phyloP scores from a whole-genome alignment of 2,329 filamentous ascomycete species.

The Geosmithia putterillii region DNA sequence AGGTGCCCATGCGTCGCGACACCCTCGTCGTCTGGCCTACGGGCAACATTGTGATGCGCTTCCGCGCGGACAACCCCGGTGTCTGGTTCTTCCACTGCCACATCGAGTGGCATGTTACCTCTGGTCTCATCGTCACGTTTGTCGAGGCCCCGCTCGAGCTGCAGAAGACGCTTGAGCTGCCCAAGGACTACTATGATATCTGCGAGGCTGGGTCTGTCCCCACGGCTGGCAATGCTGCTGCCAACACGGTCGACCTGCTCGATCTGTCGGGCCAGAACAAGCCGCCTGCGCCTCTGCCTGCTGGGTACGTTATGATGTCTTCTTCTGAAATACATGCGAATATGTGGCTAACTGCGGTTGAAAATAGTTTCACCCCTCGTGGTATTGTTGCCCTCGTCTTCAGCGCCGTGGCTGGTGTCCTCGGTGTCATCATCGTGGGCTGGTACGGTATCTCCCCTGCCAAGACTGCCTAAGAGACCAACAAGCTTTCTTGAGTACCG shows the following conservation, averaged over 20 bases:
- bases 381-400: constrained; percentile 68
- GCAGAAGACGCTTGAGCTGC: constrained; percentile 48
- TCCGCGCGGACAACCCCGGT: constrained; percentile 53
- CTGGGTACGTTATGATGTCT: constrained; percentile 29
- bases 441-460: constrained; percentile 43
- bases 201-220: constrained; percentile 42
- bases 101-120: constrained; percentile 63
- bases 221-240: constrained; percentile 60
- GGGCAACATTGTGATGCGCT: constrained; percentile 58
- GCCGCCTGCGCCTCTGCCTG: constrained; percentile 43
- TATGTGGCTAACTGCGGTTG: no score
- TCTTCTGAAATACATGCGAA: background rate
- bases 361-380: constrained; percentile 46
- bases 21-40: constrained; percentile 52
- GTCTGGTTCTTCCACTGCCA: constrained; percentile 72
- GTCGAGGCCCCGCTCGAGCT: constrained; percentile 51
- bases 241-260: constrained; percentile 49
- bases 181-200: constrained; percentile 40
- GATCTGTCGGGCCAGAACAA: constrained; percentile 51
- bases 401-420: constrained; percentile 53
- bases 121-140: constrained; percentile 52
- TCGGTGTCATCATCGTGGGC: constrained; percentile 54
- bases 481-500: no score
- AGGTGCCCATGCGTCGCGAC: constrained; percentile 54
- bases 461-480: no score